Conservation (phyloP, 2,329 filamentous ascomycete genomes). For the Tolypocladium ovalisporum region DNA sequence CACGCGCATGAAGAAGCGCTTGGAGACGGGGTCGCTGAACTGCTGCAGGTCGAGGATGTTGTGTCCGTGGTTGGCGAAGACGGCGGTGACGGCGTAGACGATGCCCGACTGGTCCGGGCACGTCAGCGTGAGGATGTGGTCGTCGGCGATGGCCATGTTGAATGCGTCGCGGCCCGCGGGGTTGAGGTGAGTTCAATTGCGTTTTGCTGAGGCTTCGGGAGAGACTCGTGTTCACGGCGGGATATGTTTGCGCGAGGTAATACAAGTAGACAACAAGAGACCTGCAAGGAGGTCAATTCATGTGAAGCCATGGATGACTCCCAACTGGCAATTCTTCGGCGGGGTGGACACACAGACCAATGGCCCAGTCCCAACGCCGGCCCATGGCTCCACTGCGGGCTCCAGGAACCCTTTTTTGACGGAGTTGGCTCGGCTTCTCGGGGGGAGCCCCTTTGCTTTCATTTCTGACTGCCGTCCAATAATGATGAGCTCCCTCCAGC, state of each 20-base stretch:
- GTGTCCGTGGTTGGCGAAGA: constrained; percentile 61
- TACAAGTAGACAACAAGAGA: neutral
- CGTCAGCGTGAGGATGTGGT: constrained; percentile 69
- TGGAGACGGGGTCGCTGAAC: constrained; percentile 63
- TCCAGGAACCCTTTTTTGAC: neutral
- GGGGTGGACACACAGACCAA: neutral
- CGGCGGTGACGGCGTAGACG: constrained; percentile 71
- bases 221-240: neutral
- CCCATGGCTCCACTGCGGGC: neutral
- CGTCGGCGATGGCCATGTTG: constrained; percentile 28
- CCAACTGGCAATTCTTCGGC: neutral
- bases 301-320: neutral
- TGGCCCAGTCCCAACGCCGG: neutral
- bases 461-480: neutral
- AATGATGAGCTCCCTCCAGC: too few species aligned
- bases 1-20: constrained; percentile 82
- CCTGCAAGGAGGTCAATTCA: neutral
- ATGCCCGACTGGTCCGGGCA: constrained; percentile 80
- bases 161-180: too few species aligned
- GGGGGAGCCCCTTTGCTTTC: neutral
- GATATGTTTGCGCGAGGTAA: neutral
- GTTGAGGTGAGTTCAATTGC: neutral
- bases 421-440: constrained; percentile 1
- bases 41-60: constrained; percentile 81
- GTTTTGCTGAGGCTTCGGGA: too few species aligned